phyloP scores from a whole-genome alignment of 2,329 filamentous ascomycete species.

The Monilinia polystroma region DNA sequence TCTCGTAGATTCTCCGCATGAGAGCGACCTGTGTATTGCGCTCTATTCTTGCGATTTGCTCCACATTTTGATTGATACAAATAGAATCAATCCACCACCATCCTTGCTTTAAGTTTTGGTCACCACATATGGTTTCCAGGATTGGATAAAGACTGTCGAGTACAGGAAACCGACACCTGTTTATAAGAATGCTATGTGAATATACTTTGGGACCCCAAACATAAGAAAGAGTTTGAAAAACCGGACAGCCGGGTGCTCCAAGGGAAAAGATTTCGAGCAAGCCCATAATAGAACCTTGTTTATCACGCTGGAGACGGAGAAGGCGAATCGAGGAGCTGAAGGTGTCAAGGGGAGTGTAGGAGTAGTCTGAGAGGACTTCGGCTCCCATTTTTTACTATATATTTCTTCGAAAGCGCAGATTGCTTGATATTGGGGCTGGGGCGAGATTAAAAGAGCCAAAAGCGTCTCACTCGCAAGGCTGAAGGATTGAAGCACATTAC shows the following conservation, averaged over 20 bases:
- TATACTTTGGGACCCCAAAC: neutral
- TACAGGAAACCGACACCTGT: neutral
- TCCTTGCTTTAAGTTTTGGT: neutral
- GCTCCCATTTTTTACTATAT: neutral
- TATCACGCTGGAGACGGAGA: slow-evolving; percentile 7
- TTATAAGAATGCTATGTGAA: neutral
- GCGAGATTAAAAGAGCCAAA: neutral
- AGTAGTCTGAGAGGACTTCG: slow-evolving; percentile 6
- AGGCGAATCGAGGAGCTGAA: slow-evolving; percentile 19
- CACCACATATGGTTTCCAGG: neutral
- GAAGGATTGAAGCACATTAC: neutral
- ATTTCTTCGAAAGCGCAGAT: neutral
- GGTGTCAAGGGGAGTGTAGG: slow-evolving; percentile 20
- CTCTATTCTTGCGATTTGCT: neutral
- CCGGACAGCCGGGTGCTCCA: neutral
- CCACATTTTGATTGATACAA: slow-evolving; percentile 1
- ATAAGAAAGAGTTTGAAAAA: neutral
- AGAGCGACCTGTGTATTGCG: slow-evolving; percentile 4
- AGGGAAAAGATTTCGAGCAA: slow-evolving; percentile 12
- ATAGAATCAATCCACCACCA: slow-evolving; percentile 18
- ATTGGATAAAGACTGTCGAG: neutral
- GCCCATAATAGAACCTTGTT: slow-evolving; percentile 19
- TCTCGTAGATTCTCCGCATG: slow-evolving; percentile 4
- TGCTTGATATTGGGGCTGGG: neutral
- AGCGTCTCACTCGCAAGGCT: neutral